Percentiles rank a stretch among this genome's conserved stretches.
phyloP scores from a whole-genome alignment of 2,329 filamentous ascomycete species.

The Cryphonectria radicalis region DNA sequence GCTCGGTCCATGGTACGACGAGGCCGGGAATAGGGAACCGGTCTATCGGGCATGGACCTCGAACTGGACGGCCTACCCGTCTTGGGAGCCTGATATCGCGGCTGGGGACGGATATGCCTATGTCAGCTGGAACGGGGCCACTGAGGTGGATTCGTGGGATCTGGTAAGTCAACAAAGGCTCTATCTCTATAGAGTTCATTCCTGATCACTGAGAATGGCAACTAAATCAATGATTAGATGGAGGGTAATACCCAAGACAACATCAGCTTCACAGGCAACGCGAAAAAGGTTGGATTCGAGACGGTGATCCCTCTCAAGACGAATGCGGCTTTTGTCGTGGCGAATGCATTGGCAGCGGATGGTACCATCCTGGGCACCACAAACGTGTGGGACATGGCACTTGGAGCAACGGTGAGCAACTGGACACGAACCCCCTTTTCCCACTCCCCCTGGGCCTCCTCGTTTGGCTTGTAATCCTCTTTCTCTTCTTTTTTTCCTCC shows the following conservation, averaged over 20 bases:
- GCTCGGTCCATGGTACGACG: constrained; percentile 37
- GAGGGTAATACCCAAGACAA: constrained; percentile 23
- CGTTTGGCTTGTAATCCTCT: not conserved
- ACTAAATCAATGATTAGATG: constrained; percentile 16
- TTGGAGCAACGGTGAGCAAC: constrained; percentile 26
- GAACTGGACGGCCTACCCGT: constrained; percentile 34
- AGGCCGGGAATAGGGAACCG: constrained; percentile 21
- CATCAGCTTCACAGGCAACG: constrained; percentile 26
- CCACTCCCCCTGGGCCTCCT: not conserved
- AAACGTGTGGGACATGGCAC: constrained; percentile 27
- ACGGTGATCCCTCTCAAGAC: constrained; percentile 27
- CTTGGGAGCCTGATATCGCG: constrained; percentile 33
- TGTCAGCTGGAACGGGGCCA: constrained; percentile 41
- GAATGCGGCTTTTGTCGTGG: constrained; percentile 20
- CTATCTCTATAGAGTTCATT: not conserved
- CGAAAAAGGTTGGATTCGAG: constrained; percentile 27
- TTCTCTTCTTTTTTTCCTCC: not conserved
- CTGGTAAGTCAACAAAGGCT: constrained; percentile 16
- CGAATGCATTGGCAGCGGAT: constrained; percentile 25
- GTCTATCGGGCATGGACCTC: constrained; percentile 33
- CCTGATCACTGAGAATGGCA: not conserved
- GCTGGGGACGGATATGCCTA: constrained; percentile 32
- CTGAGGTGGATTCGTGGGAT: constrained; percentile 35
- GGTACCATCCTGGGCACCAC: constrained; percentile 26
- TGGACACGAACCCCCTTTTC: not conserved